Evolutionary conservation across 768 basidiomycete species (phyloP), one percentile per base, ranked within the genome.

Genomic region (Phylloporus sp.): DNA sequence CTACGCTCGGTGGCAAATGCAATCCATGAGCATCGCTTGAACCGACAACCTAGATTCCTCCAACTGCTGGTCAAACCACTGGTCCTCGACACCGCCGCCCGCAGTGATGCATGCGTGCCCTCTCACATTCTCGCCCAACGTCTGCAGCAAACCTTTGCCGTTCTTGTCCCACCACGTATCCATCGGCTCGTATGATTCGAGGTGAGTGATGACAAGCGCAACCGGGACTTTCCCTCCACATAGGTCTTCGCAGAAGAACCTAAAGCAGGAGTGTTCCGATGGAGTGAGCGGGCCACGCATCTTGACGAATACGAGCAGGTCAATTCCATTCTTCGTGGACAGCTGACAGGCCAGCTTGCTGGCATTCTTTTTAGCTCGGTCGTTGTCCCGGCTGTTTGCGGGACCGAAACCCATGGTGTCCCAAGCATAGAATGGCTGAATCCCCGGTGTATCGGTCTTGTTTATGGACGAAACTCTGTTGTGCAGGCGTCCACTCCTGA

Each of bases 261-360:
- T 51, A 56, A 70, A 74, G 52, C 71, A 72, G 29, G 68, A 59
- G 18, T 63, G 56, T 26, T 61, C 53, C 3, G 64, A 56, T 17
- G 66, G 65, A 27, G 59, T 67, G 54, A 73, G 63, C 46, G 69
- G 61, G 6, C 70, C 69, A 6, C 62, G 66, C 10, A 65, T 63
- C 54, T 72, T 60, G 38, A 64, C 65, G 53, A 66, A 72, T 2
- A 73, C 48, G n/a, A 75, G 67, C 9, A 75, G 63, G 50, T 62
- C 64, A 35, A 73, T 49, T 6, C 72, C 71, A 10, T 58, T 67
- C 2, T 40, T 43, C 9, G 42, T 24, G 22, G 59, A 53, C 29
- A 74, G 49, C 8, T 49, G 50, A 7, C 59, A 49, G 37, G 72
- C 56, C 24, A 76, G 52, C 40, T 9, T 31, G 47, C 65, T 56